Percentiles rank a stretch among this genome's conserved stretches.
Conservation (phyloP, 768 basidiomycete genomes). For the Trametes meyenii region DNA sequence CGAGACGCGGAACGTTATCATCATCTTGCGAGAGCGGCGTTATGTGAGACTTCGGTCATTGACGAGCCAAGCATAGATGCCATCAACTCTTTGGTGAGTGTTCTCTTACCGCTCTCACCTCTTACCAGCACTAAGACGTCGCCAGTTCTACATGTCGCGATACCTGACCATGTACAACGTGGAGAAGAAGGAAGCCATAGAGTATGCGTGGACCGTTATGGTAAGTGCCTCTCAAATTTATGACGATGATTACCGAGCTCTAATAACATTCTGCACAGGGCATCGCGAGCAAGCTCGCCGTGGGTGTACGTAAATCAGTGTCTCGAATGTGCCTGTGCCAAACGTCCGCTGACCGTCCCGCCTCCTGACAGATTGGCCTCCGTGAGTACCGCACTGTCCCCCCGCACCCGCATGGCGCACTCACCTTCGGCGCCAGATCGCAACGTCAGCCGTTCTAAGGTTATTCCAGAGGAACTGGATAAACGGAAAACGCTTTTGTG, state of each 20-base stretch:
- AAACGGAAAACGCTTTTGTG: constrained; percentile 71
- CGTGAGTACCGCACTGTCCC: constrained; percentile 44
- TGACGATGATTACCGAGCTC: not conserved
- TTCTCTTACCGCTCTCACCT: not conserved
- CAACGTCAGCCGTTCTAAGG: constrained; percentile 62
- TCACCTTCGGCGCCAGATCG: constrained; percentile 51
- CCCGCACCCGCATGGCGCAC: constrained; percentile 8
- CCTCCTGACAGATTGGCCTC: constrained; percentile 57
- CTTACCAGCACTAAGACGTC: not conserved
- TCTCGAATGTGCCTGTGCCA: not conserved
- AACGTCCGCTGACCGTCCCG: constrained; percentile 18
- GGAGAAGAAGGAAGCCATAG: constrained; percentile 69
- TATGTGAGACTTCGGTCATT: constrained; percentile 76
- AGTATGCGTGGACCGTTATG: constrained; percentile 78
- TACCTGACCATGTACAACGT: constrained; percentile 75
- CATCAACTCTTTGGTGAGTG: constrained; percentile 60
- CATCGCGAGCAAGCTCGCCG: constrained; percentile 71
- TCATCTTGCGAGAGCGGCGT: constrained; percentile 57
- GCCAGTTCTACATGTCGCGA: constrained; percentile 73
- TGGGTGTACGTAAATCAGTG: constrained; percentile 38
- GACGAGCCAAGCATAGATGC: constrained; percentile 76
- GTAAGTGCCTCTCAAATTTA: constrained; percentile 29
- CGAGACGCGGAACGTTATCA: constrained; percentile 58
- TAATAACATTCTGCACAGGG: constrained; percentile 33
- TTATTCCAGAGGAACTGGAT: constrained; percentile 74